These are phyloP conservation scores for Tinospora cordifolia DNA, from an alignment of 164 flowering plant genomes.

Conservation along the genomic window DNA sequence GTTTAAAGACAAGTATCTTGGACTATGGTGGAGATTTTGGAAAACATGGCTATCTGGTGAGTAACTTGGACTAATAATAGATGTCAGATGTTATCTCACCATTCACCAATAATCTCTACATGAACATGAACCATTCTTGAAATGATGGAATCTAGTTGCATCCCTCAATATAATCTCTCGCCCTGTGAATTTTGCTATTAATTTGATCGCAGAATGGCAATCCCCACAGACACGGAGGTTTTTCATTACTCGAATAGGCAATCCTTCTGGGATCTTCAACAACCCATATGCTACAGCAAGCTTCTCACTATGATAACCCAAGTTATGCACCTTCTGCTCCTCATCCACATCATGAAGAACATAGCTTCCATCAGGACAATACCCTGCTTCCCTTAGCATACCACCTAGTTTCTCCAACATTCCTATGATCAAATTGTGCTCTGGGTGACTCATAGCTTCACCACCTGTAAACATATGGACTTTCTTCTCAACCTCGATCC, in stretches of 20 bases:
- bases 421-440: conserved; percentile 35
- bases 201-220: conserved; percentile 72
- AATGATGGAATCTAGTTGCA: conserved; percentile 80
- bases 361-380: conserved; percentile 61
- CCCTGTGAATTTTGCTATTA: conserved; percentile 48
- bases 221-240: conserved; percentile 86
- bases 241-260: conserved; percentile 73
- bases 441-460: conserved; percentile 42
- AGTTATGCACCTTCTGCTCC: conserved; percentile 61
- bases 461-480: conserved; percentile 77
- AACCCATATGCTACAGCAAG: conserved; percentile 79
- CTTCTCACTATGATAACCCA: conserved; percentile 68
- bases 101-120: conserved; percentile 71
- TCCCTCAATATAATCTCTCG: conserved; percentile 75
- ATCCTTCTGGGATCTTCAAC: conserved; percentile 49
- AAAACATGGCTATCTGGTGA: background rate
- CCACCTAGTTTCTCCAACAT: conserved; percentile 48
- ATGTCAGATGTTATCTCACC: too few species aligned
- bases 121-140: conserved; percentile 61
- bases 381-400: conserved; percentile 59
- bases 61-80: background rate
- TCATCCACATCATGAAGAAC: conserved; percentile 80
- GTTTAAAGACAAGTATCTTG: background rate
- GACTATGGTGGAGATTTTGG: too few species aligned
- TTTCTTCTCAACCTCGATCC: conserved; percentile 71